These are phyloP conservation scores for Tripterygium wilfordii DNA, from an alignment of 177 flowering plant genomes.

Conservation along the genomic window DNA sequence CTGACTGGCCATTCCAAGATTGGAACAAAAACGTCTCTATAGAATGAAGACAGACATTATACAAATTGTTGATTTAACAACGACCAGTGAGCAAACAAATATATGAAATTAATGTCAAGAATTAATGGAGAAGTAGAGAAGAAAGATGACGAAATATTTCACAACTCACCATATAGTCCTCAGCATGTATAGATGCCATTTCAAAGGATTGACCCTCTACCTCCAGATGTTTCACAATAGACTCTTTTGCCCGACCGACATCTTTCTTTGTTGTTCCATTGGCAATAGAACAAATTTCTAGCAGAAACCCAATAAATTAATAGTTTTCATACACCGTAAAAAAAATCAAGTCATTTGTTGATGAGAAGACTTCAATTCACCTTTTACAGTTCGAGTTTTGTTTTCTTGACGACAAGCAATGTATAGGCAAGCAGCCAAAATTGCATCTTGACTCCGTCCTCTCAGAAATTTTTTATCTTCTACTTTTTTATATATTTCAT, in stretches of 20 bases:
- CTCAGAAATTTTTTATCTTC: slow-evolving; percentile 76
- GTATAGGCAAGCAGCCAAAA: slow-evolving; percentile 84
- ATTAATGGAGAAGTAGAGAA: not conserved
- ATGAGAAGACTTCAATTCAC: slow-evolving; percentile 18
- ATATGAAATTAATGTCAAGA: no score
- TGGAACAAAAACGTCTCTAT: slow-evolving; percentile 21
- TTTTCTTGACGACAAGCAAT: slow-evolving; percentile 91
- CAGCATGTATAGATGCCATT: slow-evolving; percentile 16
- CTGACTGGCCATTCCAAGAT: slow-evolving; percentile 19
- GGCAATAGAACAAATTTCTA: slow-evolving; percentile 88
- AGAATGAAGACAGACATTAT: not conserved
- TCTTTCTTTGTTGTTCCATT: slow-evolving; percentile 89
- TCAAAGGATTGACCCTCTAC: slow-evolving; percentile 49
- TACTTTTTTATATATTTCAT: slow-evolving; percentile 90
- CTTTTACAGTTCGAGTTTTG: slow-evolving; percentile 77
- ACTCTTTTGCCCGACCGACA: slow-evolving; percentile 88
- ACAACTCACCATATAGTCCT: slow-evolving; percentile 14
- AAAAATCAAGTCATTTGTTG: not conserved
- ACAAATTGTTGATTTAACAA: not conserved
- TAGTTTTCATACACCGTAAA: slow-evolving; percentile 11
- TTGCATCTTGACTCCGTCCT: slow-evolving; percentile 84
- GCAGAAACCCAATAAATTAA: slow-evolving; percentile 27
- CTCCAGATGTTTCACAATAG: slow-evolving; percentile 78
- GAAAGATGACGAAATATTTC: not conserved
- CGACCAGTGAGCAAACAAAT: not conserved